These are phyloP conservation scores for Dendrobium chrysotoxum DNA, from an alignment of 106 monocot genomes.

Conservation along the genomic window DNA sequence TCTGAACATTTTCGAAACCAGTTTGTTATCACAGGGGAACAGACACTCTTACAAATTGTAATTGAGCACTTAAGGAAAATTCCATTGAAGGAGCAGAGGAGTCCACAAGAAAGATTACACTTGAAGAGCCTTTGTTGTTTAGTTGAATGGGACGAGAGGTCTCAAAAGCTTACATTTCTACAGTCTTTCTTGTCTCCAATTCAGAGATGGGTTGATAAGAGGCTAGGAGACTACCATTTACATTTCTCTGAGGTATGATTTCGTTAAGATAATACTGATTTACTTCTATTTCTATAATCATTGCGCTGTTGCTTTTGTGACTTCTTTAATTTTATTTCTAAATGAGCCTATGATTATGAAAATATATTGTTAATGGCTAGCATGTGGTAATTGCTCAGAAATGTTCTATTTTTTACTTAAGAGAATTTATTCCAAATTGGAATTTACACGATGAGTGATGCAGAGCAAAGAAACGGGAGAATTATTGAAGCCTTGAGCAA, in stretches of 20 bases:
- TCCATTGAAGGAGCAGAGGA: constrained; percentile 83
- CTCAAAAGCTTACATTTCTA: constrained; percentile 62
- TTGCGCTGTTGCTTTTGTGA: neutral
- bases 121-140: constrained; percentile 72
- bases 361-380: neutral
- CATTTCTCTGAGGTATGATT: constrained; percentile 75
- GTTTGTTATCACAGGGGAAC: constrained; percentile 88
- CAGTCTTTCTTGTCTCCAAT: constrained; percentile 73
- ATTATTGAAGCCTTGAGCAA: neutral
- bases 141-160: constrained; percentile 55
- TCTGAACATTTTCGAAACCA: constrained; percentile 20
- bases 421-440: neutral
- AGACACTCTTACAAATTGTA: constrained; percentile 41
- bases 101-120: constrained; percentile 88
- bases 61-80: constrained; percentile 78
- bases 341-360: neutral
- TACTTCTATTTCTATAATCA: neutral
- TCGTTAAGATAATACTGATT: neutral
- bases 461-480: neutral
- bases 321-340: neutral
- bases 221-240: constrained; percentile 77
- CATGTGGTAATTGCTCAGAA: neutral
- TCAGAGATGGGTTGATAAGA: constrained; percentile 85
- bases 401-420: neutral
- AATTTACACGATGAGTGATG: neutral